Evolutionary conservation across 768 basidiomycete genomes (phyloP).

Genomic region (Cyclocybe cylindracea): DNA sequence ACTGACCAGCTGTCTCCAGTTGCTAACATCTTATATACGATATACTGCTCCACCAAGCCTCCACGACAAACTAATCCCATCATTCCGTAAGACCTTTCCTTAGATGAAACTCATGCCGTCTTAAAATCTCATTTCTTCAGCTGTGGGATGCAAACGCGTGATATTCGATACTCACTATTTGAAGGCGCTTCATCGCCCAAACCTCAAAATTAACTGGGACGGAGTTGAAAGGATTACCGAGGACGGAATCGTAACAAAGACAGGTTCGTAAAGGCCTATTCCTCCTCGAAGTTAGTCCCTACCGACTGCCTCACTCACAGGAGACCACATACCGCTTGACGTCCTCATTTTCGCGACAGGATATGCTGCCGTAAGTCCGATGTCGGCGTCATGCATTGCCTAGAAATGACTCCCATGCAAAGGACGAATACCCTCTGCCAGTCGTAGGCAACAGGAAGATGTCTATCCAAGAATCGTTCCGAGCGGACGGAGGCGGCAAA

Average conservation of each 20-base stretch:
- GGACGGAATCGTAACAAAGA: slow-evolving; percentile 42
- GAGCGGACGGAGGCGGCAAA: slow-evolving; percentile 35
- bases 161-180: slow-evolving; percentile 52
- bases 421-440: slow-evolving; percentile 36
- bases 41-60: slow-evolving; percentile 44
- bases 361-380: slow-evolving; percentile 18
- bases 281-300: neutral
- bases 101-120: neutral
- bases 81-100: slow-evolving; percentile 37
- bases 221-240: slow-evolving; percentile 39
- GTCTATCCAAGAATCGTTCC: slow-evolving; percentile 40
- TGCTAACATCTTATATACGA: slow-evolving; percentile 33
- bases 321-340: slow-evolving; percentile 35
- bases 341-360: slow-evolving; percentile 42
- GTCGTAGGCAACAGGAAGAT: slow-evolving; percentile 27
- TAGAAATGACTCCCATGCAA: neutral
- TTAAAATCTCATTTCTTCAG: slow-evolving; percentile 21
- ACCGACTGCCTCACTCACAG: slow-evolving; percentile 14
- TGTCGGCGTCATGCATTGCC: neutral
- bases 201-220: slow-evolving; percentile 45
- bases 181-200: slow-evolving; percentile 40
- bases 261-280: slow-evolving; percentile 22
- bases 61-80: slow-evolving; percentile 45
- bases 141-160: slow-evolving; percentile 55
- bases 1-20: slow-evolving; percentile 8